A percentile compares a stretch with the other conserved stretches of the same genome.
Conservation (phyloP, 2,329 filamentous ascomycete genomes). For the Thelonectria rubi region DNA sequence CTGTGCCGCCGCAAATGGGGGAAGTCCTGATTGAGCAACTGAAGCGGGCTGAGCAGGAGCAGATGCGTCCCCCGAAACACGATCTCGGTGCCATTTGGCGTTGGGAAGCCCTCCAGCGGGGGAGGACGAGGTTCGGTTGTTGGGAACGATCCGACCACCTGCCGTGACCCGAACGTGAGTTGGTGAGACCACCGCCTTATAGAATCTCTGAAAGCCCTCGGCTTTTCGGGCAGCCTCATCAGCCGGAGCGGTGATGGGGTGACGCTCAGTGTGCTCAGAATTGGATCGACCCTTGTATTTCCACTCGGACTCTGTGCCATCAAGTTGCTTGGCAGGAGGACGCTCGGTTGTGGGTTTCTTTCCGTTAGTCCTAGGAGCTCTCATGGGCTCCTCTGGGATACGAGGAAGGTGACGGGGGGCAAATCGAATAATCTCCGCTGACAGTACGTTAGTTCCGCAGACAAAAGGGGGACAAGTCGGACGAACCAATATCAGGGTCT, state of each 20-base stretch:
- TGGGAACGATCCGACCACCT: slow-evolving; percentile 72
- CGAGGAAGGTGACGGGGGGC: slow-evolving; percentile 42
- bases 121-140: slow-evolving; percentile 64
- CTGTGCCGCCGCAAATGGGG: slow-evolving; percentile 41
- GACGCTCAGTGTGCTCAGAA: slow-evolving; percentile 53
- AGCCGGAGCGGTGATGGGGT: slow-evolving; percentile 63
- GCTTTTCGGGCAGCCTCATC: slow-evolving; percentile 64
- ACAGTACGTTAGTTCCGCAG: slow-evolving; percentile 17
- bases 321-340: slow-evolving; percentile 44
- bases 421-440: slow-evolving; percentile 46
- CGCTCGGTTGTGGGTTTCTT: slow-evolving; percentile 22
- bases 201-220: slow-evolving; percentile 74
- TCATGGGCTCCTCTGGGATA: slow-evolving; percentile 44
- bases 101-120: slow-evolving; percentile 47
- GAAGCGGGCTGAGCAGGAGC: slow-evolving; percentile 31
- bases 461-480: background rate
- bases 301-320: slow-evolving; percentile 55
- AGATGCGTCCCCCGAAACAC: slow-evolving; percentile 35
- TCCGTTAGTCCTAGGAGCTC: slow-evolving; percentile 19
- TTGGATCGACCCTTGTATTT: slow-evolving; percentile 58
- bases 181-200: slow-evolving; percentile 73
- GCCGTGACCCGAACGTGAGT: slow-evolving; percentile 74
- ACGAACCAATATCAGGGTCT: slow-evolving; percentile 54
- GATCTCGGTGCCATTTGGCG: slow-evolving; percentile 59
- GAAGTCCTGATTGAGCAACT: slow-evolving; percentile 34